Conservation (phyloP, 225 moss, liverwort and hornwort genomes). For the Polytrichum commune region DNA sequence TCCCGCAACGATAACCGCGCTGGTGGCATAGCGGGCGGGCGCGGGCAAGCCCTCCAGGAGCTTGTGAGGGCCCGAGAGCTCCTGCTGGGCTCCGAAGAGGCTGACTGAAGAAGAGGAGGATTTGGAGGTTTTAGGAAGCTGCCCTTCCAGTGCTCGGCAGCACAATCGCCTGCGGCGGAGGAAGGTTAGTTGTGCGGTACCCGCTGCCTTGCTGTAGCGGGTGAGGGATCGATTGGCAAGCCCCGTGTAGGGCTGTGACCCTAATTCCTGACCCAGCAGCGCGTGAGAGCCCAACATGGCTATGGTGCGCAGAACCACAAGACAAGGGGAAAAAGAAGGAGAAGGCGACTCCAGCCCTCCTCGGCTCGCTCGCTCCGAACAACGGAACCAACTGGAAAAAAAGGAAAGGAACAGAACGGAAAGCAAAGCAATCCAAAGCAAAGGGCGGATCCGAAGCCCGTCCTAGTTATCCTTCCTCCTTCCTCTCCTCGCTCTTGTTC, state of each 20-base stretch:
- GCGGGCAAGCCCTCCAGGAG: slow-evolving; percentile 81
- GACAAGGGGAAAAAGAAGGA: too few relatives aligned
- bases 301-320: too few relatives aligned
- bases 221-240: slow-evolving; percentile 16
- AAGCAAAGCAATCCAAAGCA: too few relatives aligned
- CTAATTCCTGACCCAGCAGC: slow-evolving; percentile 22
- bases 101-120: slow-evolving; percentile 23
- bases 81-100: slow-evolving; percentile 75
- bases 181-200: neutral
- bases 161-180: slow-evolving; percentile 9
- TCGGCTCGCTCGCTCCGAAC: too few relatives aligned
- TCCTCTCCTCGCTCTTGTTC: too few relatives aligned
- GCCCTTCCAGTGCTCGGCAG: slow-evolving; percentile 39
- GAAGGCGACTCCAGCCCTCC: too few relatives aligned
- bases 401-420: too few relatives aligned
- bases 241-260: slow-evolving; percentile 25
- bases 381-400: too few relatives aligned
- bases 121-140: slow-evolving; percentile 20
- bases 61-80: slow-evolving; percentile 60
- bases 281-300: slow-evolving; percentile 47
- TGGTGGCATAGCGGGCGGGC: slow-evolving; percentile 64
- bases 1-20: slow-evolving; percentile 76
- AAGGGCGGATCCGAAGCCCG: too few relatives aligned
- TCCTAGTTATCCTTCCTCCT: too few relatives aligned
- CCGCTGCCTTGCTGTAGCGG: neutral